These are phyloP conservation scores for Debaryomyces robertsiae DNA, from an alignment of 1,139 yeast species.

Conservation along the genomic window DNA sequence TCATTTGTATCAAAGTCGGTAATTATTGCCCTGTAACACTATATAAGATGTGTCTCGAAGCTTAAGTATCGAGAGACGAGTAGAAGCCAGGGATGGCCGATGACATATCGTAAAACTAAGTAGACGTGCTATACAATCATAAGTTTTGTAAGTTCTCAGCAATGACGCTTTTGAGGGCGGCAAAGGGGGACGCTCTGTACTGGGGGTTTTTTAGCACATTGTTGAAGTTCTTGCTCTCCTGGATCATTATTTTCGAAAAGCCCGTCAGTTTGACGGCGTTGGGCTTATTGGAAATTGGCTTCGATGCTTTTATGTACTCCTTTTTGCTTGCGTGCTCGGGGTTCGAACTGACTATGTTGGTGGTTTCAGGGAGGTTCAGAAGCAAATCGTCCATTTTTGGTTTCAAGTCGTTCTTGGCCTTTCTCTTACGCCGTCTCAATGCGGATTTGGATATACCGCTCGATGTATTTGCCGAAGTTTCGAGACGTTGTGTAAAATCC, in stretches of 20 bases:
- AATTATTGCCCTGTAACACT: neutral
- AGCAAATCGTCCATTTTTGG: constrained; percentile 69
- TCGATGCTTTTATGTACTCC: constrained; percentile 21
- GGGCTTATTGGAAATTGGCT: constrained; percentile 52
- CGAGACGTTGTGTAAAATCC: constrained; percentile 30
- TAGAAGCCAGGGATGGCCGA: too few relatives aligned
- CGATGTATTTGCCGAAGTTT: constrained; percentile 35
- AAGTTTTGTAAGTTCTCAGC: constrained; percentile 14
- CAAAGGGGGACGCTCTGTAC: constrained; percentile 60
- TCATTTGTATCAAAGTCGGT: too few relatives aligned
- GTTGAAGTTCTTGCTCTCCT: constrained; percentile 59
- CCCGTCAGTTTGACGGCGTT: constrained; percentile 62
- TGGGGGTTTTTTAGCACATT: constrained; percentile 52
- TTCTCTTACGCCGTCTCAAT: constrained; percentile 64
- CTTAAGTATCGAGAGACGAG: neutral
- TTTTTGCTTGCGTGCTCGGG: constrained; percentile 11
- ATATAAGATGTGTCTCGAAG: neutral
- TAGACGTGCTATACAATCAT: too few relatives aligned
- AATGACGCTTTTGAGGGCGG: constrained; percentile 54
- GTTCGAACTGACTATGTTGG: constrained; percentile 11
- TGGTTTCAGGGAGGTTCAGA: constrained; percentile 48
- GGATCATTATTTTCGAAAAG: constrained; percentile 51
- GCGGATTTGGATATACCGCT: constrained; percentile 64
- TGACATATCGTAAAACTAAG: too few relatives aligned
- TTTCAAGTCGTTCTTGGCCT: constrained; percentile 59